These are phyloP conservation scores for Coemansia sp. DNA, from an alignment of 192 early-diverging fungal genomes.

Conservation along the genomic window DNA sequence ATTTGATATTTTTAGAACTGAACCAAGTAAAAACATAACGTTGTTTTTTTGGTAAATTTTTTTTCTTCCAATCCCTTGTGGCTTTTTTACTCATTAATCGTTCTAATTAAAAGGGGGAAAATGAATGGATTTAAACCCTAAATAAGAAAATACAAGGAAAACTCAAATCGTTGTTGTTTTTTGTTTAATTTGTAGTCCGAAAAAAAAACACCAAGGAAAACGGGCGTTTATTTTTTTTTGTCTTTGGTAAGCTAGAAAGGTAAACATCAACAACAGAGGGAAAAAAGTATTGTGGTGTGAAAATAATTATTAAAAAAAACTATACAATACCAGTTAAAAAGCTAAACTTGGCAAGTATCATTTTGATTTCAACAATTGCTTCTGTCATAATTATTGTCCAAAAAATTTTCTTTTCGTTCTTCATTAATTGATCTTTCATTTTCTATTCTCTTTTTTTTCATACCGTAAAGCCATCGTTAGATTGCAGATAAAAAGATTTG, in stretches of 20 bases:
- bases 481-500: no score
- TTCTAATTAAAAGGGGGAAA: background rate
- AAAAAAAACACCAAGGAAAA: no score
- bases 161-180: background rate
- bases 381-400: background rate
- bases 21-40: background rate
- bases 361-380: background rate
- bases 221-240: background rate
- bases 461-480: no score
- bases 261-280: background rate
- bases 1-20: background rate
- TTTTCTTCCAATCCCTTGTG: background rate
- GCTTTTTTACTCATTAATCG: background rate
- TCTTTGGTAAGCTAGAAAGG: background rate
- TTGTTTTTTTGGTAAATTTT: background rate
- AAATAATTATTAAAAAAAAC: conserved; percentile 4
- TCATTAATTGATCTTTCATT: background rate
- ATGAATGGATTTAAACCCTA: background rate
- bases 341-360: background rate
- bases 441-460: background rate
- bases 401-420: background rate
- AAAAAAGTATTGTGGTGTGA: background rate
- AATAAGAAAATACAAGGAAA: background rate
- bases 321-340: background rate
- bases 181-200: background rate